Base-by-base conservation (phyloP, 805 yeast genomes). In the Wickerhamomyces pijperi region DNA sequence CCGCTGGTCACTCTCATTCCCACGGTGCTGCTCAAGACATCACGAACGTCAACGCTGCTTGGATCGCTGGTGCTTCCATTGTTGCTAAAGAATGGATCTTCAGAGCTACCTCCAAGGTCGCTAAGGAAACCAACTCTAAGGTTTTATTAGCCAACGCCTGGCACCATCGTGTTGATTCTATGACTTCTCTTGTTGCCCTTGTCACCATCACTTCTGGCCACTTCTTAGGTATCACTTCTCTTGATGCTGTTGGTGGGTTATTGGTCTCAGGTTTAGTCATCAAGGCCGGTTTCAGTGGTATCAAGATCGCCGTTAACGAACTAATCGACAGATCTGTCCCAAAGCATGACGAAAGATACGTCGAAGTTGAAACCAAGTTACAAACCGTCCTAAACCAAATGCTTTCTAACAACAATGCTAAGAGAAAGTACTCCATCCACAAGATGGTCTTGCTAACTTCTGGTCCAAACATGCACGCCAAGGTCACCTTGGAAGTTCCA, bases 81-180 rank as follows among this genome's bases (percentile, higher is more conserved):
- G 74, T 70, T 3, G 72, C 87, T 32, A 92, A 92, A 55, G 98
- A 92, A 59, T 75, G 94, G 73, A 74, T 92, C 33, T 92, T 76
- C 61, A 76, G 76, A 42, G 82, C 85, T 12, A 92, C 98, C 0
- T 71, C 79, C 60, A 75, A 76, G 44, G 76, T 92, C 18, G 98
- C 97, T 1, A 66, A 68, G 36, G 65, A 72, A 44, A 72, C 85
- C 21, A 82, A 84, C 54, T 86, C 96, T 1, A 85, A 86, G 45
- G 97, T 92, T 3, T 68, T 92, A 36, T 77, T 85, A 37, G 98
- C 98, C 4, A 92, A 92, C 55, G 98, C 98, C 3, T 92, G 98
- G 97, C 98, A 92, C 58, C 98, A 92, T 56, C 71, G 98, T 46
- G 92, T 90, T 11, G 98, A 92, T 55, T 82, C 95, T 1, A 58